A percentile compares a stretch with the other conserved stretches of the same genome.
These are phyloP conservation scores for Pneumocystis oryctolagi DNA, from an alignment of 1,139 yeast species.

Conservation along the genomic window DNA sequence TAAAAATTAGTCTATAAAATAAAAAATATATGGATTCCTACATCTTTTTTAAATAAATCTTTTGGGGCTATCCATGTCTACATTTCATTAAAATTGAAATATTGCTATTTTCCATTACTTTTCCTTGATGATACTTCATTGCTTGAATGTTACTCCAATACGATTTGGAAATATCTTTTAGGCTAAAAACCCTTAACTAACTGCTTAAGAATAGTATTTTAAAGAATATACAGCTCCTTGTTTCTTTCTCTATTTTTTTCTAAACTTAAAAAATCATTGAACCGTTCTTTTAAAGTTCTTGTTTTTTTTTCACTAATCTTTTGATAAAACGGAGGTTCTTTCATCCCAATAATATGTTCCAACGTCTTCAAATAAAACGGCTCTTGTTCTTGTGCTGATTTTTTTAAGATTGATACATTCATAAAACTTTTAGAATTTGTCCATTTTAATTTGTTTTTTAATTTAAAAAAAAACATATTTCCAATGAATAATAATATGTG, in stretches of 20 bases:
- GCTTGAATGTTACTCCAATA: slow-evolving; percentile 13
- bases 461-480: background rate
- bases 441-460: background rate
- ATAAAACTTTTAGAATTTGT: background rate
- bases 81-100: background rate
- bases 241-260: slow-evolving; percentile 27
- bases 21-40: background rate
- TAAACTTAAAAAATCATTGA: slow-evolving; percentile 34
- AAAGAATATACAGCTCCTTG: slow-evolving; percentile 18
- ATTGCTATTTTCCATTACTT: background rate
- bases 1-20: background rate
- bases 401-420: background rate
- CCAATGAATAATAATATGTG: background rate
- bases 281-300: slow-evolving; percentile 27
- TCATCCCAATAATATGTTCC: slow-evolving; percentile 32
- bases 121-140: slow-evolving; percentile 9
- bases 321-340: slow-evolving; percentile 25
- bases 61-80: slow-evolving; percentile 12
- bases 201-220: slow-evolving; percentile 18
- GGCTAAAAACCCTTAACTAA: slow-evolving; percentile 20
- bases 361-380: background rate
- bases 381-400: background rate
- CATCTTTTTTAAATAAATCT: slow-evolving; percentile 7
- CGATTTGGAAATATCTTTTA: slow-evolving; percentile 14
- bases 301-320: slow-evolving; percentile 27